A percentile compares a stretch with the other conserved stretches of the same genome.
phyloP scores from a whole-genome alignment of 805 yeast genomes.

The Saturnispora dispora region DNA sequence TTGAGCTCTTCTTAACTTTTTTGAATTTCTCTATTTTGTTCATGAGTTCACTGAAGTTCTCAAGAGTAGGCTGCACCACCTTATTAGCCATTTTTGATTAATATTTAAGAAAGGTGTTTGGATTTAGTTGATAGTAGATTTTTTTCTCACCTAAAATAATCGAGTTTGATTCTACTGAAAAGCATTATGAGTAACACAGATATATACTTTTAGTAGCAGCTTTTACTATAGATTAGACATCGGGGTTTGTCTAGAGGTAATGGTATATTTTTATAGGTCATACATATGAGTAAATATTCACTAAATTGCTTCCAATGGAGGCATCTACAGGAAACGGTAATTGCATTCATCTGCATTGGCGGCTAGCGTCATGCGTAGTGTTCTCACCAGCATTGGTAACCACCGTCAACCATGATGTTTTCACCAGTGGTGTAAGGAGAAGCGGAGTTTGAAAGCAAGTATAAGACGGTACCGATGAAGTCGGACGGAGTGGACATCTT shows the following conservation, averaged over 20 bases:
- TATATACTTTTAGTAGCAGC: too few species aligned
- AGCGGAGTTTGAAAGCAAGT: conserved; percentile 62
- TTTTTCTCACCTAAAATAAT: background rate
- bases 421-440: conserved; percentile 78
- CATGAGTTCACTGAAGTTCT: conserved; percentile 29
- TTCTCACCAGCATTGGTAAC: conserved; percentile 70
- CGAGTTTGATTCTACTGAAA: too few species aligned
- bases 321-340: background rate
- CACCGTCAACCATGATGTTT: conserved; percentile 78
- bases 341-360: too few species aligned
- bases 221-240: too few species aligned
- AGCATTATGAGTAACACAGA: too few species aligned
- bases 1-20: conserved; percentile 39
- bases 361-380: background rate
- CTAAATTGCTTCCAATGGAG: background rate
- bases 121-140: background rate
- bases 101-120: background rate
- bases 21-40: conserved; percentile 49
- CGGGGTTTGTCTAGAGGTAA: background rate
- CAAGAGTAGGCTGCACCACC: conserved; percentile 8
- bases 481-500: conserved; percentile 84
- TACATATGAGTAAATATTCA: background rate
- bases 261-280: background rate
- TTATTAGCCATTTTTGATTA: background rate
- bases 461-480: conserved; percentile 67